phyloP scores from a whole-genome alignment of 2,329 filamentous ascomycete genomes.

The Ceratocystis ficicola region DNA sequence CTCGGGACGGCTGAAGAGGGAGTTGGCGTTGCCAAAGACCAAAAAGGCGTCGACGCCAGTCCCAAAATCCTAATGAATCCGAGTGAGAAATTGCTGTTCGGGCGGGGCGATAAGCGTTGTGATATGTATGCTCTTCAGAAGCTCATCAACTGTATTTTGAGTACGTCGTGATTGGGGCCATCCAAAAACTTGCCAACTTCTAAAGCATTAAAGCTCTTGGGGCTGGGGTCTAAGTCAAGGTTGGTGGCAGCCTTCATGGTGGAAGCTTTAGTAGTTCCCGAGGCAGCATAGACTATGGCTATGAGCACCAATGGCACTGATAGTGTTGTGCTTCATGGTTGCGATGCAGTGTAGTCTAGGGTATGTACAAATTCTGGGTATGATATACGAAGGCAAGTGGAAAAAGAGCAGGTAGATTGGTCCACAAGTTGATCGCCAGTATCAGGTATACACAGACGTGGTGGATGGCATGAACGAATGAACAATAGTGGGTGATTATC shows the following conservation, averaged over 20 bases:
- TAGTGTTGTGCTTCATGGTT: constrained; percentile 20
- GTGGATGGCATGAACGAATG: neutral
- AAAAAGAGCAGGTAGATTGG: no score
- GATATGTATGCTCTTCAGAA: neutral
- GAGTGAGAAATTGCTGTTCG: neutral
- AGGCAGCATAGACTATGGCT: constrained; percentile 16
- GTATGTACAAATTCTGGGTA: neutral
- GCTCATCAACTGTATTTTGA: constrained; percentile 50
- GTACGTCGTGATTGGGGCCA: constrained; percentile 46
- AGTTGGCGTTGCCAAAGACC: constrained; percentile 54
- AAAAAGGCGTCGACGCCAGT: constrained; percentile 50
- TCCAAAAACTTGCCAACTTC: constrained; percentile 46
- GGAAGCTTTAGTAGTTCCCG: constrained; percentile 39
- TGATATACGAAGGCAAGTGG: neutral
- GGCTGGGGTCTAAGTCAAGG: constrained; percentile 43
- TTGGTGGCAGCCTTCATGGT: constrained; percentile 50
- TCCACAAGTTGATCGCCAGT: no score
- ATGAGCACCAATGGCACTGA: constrained; percentile 13
- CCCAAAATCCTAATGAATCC: constrained; percentile 41
- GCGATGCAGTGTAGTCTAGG: neutral
- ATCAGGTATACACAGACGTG: neutral
- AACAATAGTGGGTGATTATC: no score
- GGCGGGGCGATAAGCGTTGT: neutral
- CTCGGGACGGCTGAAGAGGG: constrained; percentile 46
- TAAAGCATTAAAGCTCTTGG: constrained; percentile 46